Percentiles rank a stretch among this genome's conserved stretches.
These are phyloP conservation scores for Melastoma malabathricum DNA, from an alignment of 345 rosid genomes.

Conservation along the genomic window DNA sequence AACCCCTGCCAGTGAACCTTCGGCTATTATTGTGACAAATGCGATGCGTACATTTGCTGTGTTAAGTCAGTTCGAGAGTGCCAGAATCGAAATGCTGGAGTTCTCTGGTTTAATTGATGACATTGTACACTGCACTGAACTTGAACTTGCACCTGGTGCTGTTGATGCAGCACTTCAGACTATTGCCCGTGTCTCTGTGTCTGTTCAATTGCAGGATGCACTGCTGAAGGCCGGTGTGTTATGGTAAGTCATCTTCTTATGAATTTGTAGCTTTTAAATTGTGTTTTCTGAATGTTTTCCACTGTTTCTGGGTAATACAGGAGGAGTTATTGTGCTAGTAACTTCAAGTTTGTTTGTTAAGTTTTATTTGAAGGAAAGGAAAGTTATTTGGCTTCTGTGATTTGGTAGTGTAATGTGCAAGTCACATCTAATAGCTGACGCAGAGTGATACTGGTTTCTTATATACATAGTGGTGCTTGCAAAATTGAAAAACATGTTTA, in stretches of 20 bases:
- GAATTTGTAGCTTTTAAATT: background rate
- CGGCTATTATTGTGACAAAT: slow-evolving; percentile 86
- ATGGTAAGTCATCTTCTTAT: slow-evolving; percentile 37
- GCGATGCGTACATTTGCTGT: slow-evolving; percentile 79
- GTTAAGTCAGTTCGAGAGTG: slow-evolving; percentile 86
- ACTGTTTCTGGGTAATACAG: background rate
- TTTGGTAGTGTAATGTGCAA: no score
- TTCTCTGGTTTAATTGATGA: slow-evolving; percentile 67
- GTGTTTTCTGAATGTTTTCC: background rate
- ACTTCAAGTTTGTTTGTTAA: no score
- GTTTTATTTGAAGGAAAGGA: no score
- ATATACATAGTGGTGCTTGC: no score
- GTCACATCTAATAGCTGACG: no score
- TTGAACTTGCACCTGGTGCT: slow-evolving; percentile 85
- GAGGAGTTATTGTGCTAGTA: no score
- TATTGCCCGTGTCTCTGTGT: slow-evolving; percentile 70
- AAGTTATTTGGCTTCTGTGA: no score
- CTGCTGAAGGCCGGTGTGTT: slow-evolving; percentile 85
- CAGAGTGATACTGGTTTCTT: no score
- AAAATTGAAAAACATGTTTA: no score
- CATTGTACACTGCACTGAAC: slow-evolving; percentile 88
- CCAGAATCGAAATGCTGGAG: slow-evolving; percentile 68
- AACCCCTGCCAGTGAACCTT: slow-evolving; percentile 76
- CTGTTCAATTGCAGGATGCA: slow-evolving; percentile 66
- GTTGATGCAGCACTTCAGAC: slow-evolving; percentile 90